Base-by-base conservation (phyloP, 768 basidiomycete genomes). In the Pholiota molesta region DNA sequence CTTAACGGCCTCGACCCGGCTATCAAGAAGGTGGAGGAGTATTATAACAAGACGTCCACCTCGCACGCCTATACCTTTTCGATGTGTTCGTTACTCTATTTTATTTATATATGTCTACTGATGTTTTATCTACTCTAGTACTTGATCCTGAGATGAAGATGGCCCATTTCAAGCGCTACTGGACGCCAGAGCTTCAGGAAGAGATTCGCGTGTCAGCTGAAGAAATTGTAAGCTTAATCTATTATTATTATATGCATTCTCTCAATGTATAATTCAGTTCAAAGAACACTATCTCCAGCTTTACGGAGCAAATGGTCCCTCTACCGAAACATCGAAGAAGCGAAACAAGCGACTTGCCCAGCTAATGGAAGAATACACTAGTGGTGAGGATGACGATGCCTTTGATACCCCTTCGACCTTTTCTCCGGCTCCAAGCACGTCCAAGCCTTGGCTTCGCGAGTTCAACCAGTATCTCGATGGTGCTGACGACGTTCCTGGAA, bases 11-110 rank as follows among this genome's bases (percentile, higher is more conserved):
- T 77, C 5, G 42, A 66, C 11, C 70, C 65, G 3, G 77, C 61
- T 1, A 42, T 70, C 2, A 59, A 5, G 2, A 77, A 75, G 31
- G 61, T 78, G 21, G 55, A 60, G 1, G 66, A 71, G 8, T 78
- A 78, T 53, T 76, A 76, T 60, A 28, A 74, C 23, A 71, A 72
- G 61, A 72, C 71, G 1, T 62, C 68, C 2, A 54, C 68, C 1
- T 67, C 66, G 7, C 63, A 73, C 63, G 74, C 74, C 1, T 74
- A 77, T 59, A 72, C 69, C 9, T 65, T 77, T 60, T 60, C 66
- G 0, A 73, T 74, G 71, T 61, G 55, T 56, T 40, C 17, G 55
- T 44, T 11, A 2, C 26, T 31, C 26, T 31, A 69, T 73, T 29
- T 62, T 52, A 42, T 42, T 14, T n/a, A 16, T 14, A 42, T 42